These are phyloP conservation scores for Aureobasidium mangrovei DNA, from an alignment of 2,329 filamentous ascomycete species.

Conservation along the genomic window DNA sequence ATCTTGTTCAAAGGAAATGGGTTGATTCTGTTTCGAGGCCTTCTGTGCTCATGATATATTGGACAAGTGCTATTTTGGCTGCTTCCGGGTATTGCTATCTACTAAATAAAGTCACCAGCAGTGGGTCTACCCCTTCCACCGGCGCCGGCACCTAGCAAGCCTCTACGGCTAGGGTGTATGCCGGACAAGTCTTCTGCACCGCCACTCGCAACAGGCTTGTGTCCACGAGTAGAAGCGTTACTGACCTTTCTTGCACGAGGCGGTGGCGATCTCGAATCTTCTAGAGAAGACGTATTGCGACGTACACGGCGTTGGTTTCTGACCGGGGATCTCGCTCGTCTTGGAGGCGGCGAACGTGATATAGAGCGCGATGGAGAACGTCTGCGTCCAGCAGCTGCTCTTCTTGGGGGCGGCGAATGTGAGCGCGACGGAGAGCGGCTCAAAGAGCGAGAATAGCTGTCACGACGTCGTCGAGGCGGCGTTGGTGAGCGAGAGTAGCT, in stretches of 20 bases:
- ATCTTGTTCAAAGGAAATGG: neutral
- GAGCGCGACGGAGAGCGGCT: neutral
- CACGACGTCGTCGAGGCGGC: constrained; percentile 8
- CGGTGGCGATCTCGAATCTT: constrained; percentile 9
- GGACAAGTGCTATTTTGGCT: neutral
- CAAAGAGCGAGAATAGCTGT: neutral
- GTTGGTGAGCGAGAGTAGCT: constrained; percentile 13
- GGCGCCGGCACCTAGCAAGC: constrained; percentile 21
- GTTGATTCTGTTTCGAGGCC: too few relatives aligned
- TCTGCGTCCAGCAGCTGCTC: constrained; percentile 10
- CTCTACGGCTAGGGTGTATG: constrained; percentile 29
- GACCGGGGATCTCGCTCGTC: constrained; percentile 10
- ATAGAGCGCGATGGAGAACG: constrained; percentile 11
- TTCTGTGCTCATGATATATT: neutral
- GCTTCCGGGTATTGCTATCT: constrained; percentile 4
- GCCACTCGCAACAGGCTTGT: neutral
- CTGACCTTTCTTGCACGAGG: neutral
- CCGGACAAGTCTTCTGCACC: constrained; percentile 23
- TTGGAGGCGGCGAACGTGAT: constrained; percentile 15
- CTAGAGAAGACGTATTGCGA: constrained; percentile 9
- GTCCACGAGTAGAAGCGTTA: constrained; percentile 2
- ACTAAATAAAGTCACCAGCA: constrained; percentile 13
- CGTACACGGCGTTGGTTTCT: constrained; percentile 1
- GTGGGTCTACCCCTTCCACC: constrained; percentile 15
- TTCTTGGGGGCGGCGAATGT: constrained; percentile 7